Base-by-base conservation (phyloP, 257 asterid genomes). In the Marsdenia floribunda region DNA sequence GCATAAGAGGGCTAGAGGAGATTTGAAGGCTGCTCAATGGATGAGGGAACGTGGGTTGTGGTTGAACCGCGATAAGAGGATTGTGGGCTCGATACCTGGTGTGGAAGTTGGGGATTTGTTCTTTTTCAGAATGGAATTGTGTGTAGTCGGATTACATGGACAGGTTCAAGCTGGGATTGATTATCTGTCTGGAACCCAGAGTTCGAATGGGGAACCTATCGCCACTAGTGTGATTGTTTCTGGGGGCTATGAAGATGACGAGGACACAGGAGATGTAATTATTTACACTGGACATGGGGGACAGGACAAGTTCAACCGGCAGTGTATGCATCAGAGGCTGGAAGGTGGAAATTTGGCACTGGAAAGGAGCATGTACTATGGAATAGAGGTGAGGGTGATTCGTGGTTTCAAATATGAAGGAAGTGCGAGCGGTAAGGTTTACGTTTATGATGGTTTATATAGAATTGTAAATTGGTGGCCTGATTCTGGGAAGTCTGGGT, bases 261-360 rank as follows among this genome's bases (percentile, higher is more conserved):
- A 81, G 63, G 98, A 93, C 79, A 74, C 83, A 0, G 98, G 98
- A 21, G 96, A 89, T 55, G 97, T 85, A 80, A 87, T 94, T 14
- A 80, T 94, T 6, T 94, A 94, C 35, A 91, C 98, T 0, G 97
- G 98, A 35, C 98, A 94, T n/a, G 98, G 98, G 38, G 98, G 98
- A 21, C 98, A 90, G 85, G 97, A 90, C 73, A 88, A 88, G 76
- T 11, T 85, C 19, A 67, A 69, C 21, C 75, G 83, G 75, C 97
- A 94, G 83, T 90, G 89, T 64, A 76, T 77, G 86, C 85, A 89
- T 72, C 98, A 94, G 90, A 91, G 81, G 65, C 84, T 94, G 73
- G 97, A 92, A 75, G 75, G 84, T 33, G 98, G 98, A 61, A 94
- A 94, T 74, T 82, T 91, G 81, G 97, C 94, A 0, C 33, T 91